phyloP scores from a whole-genome alignment of 2,329 filamentous ascomycete genomes.

The Botryotinia globosa region DNA sequence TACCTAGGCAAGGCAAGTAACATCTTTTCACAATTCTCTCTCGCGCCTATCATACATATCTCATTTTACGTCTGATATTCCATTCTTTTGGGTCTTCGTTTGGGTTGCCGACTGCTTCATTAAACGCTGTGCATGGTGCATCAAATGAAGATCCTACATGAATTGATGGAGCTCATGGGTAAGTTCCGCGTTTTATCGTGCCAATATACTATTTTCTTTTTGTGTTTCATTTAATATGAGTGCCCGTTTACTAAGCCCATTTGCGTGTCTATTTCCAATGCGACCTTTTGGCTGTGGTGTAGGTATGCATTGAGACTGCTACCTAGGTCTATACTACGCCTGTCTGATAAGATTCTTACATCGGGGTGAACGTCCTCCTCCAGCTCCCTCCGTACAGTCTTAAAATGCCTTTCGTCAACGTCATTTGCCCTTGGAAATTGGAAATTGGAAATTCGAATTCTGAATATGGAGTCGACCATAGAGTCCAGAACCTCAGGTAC shows the following conservation, averaged over 20 bases:
- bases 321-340: background rate
- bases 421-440: background rate
- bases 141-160: conserved; percentile 20
- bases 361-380: background rate
- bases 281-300: background rate
- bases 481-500: background rate
- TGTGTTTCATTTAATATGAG: background rate
- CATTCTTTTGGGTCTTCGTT: conserved; percentile 1
- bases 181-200: conserved; percentile 6
- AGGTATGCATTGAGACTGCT: background rate
- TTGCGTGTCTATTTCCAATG: background rate
- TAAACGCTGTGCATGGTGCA: conserved; percentile 23
- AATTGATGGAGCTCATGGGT: conserved; percentile 1
- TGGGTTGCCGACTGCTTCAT: conserved; percentile 18
- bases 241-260: background rate
- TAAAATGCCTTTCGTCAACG: background rate
- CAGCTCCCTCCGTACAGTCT: background rate
- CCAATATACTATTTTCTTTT: background rate
- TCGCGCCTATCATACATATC: conserved; percentile 19
- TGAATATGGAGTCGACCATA: background rate
- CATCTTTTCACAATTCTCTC: conserved; percentile 8
- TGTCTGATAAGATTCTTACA: background rate
- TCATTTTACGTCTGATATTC: background rate
- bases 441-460: background rate
- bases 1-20: background rate